Base-by-base conservation (phyloP, 1,284 basidiomycete species). In the Cutaneotrichosporon cavernicola region DNA sequence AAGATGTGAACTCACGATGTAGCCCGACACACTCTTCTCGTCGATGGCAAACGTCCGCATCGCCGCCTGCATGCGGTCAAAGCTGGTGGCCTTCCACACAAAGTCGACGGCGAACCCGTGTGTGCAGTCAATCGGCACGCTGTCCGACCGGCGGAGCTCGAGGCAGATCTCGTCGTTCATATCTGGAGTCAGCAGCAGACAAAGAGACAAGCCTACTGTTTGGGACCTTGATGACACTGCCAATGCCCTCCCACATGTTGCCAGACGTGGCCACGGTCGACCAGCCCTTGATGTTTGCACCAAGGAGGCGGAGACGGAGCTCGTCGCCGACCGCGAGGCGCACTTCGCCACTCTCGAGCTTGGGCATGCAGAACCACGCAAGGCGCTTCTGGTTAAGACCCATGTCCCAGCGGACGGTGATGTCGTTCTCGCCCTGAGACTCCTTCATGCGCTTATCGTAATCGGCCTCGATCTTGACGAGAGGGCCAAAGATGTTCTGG, bases 31-130 rank as follows among this genome's bases (percentile, higher is more conserved):
- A 79, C 93, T 97, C 85, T 97, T 97, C 81, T 99, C 96, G 73
- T 99, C 96, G 30, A 98, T 90, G 11, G 97, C 96, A 79, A 99
- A 99, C 2, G 94, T 97, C 85, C 97, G 97, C 94, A 99, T 97
- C 1, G 97, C 97, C 57, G 92, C 85, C 78, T 99, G 97, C 97
- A 99, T 99, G 61, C 97, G 87, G 79, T 98, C 96, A 73, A 99
- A 99, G 76, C 93, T 97, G 0, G 97, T 99, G 8, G 93, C 94
- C 81, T 99, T 99, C 97, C 97, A 99, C 16, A 99, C 94, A 75
- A 99, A 99, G 78, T 99, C 97, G 50, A 90, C 95, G 0, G 91
- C 89, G 76, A 97, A 99, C 72, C 93, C 92, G 75, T 96, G 92
- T 0, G 92, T 96, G 82, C 94, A 88, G 58, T 99, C 94, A 22